A percentile compares a stretch with the other conserved stretches of the same genome.
phyloP scores from a whole-genome alignment of 805 yeast species.

The Grigorovia transvaalensis region DNA sequence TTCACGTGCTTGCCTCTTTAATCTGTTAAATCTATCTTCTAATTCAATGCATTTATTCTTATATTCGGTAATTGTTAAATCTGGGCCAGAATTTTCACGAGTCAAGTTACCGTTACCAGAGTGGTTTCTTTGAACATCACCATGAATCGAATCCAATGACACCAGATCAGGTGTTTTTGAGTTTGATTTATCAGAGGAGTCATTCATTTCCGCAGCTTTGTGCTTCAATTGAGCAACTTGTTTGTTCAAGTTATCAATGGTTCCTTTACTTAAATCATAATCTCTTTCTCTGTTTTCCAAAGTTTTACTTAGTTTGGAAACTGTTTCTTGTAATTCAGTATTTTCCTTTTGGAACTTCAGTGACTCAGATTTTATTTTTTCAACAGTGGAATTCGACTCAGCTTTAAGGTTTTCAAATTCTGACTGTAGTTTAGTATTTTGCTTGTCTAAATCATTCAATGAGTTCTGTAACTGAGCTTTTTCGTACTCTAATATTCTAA shows the following conservation, averaged over 20 bases:
- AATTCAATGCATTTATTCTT: conserved; percentile 25
- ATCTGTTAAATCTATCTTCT: conserved; percentile 24
- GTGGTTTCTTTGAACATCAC: conserved; percentile 16
- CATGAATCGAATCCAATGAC: conserved; percentile 14
- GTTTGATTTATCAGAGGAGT: neutral
- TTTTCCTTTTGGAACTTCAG: no score
- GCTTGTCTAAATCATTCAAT: neutral
- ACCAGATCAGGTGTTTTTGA: neutral
- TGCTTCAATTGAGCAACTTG: conserved; percentile 7
- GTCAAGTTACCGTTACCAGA: conserved; percentile 15
- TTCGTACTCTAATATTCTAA: conserved; percentile 15
- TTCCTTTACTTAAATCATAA: neutral
- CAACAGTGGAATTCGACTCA: neutral
- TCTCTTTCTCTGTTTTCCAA: neutral
- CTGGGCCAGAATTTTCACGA: neutral
- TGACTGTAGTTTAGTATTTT: neutral
- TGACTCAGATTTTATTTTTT: neutral
- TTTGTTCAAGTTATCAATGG: neutral
- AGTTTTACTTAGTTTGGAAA: neutral
- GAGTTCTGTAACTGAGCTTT: neutral
- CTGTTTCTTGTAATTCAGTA: neutral
- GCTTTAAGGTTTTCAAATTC: neutral
- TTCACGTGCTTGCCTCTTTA: conserved; percentile 29
- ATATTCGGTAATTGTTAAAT: conserved; percentile 8
- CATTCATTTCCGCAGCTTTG: conserved; percentile 21